Conservation (phyloP, 306 rosid genomes). For the Dalbergia cochinchinensis region DNA sequence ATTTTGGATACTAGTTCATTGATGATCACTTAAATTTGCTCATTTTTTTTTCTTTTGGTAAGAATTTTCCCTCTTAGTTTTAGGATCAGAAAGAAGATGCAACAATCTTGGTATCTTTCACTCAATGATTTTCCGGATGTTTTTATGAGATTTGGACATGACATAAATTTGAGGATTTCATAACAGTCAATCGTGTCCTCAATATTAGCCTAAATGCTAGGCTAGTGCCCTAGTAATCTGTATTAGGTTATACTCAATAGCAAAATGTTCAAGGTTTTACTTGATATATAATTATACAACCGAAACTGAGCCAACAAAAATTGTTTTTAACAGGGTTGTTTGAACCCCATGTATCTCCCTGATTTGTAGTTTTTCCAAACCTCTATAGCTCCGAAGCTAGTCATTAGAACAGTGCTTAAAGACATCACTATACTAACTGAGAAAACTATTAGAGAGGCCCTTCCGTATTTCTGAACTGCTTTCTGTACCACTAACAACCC, state of each 20-base stretch:
- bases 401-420: slow-evolving; percentile 78
- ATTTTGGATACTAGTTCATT: slow-evolving; percentile 9
- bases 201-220: neutral
- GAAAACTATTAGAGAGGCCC: slow-evolving; percentile 82
- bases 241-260: neutral
- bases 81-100: slow-evolving; percentile 21
- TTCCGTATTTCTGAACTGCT: slow-evolving; percentile 72
- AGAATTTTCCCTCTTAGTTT: neutral
- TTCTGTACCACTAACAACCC: slow-evolving; percentile 75
- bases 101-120: neutral
- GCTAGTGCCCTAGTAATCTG: neutral
- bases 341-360: slow-evolving; percentile 86
- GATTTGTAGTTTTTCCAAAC: slow-evolving; percentile 67
- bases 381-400: slow-evolving; percentile 73
- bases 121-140: slow-evolving; percentile 5
- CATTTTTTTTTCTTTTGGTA: neutral
- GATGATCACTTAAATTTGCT: slow-evolving; percentile 11
- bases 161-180: neutral
- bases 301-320: slow-evolving; percentile 37
- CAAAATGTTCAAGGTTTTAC: slow-evolving; percentile 5
- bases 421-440: slow-evolving; percentile 82
- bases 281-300: neutral
- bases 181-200: neutral
- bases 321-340: slow-evolving; percentile 65
- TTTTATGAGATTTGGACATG: neutral